These are phyloP conservation scores for Carex cristatella DNA, from an alignment of 176 grass and related monocot genomes.

Conservation along the genomic window DNA sequence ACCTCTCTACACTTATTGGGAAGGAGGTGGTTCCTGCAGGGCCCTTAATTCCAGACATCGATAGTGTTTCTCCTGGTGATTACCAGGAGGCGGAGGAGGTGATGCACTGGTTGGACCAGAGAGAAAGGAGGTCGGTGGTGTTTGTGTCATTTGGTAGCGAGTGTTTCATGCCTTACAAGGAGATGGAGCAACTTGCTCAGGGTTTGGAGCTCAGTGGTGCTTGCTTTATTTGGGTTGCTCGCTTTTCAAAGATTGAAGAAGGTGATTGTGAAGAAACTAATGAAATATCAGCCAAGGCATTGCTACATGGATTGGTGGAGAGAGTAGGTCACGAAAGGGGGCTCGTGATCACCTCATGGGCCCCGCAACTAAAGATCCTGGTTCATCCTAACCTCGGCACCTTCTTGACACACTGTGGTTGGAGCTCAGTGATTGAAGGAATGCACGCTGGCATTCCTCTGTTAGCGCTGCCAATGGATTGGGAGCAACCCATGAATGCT, in stretches of 20 bases:
- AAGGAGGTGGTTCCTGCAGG: constrained; percentile 60
- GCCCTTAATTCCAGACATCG: constrained; percentile 30
- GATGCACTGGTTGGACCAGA: constrained; percentile 41
- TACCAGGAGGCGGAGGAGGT: neutral
- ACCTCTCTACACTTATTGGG: constrained; percentile 34
- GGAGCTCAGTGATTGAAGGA: no score
- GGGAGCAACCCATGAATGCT: no score
- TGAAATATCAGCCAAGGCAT: neutral
- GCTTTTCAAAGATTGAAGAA: constrained; percentile 22
- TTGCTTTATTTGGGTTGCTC: constrained; percentile 52
- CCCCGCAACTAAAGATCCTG: no score
- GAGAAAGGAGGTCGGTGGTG: constrained; percentile 37
- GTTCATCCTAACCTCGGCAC: no score
- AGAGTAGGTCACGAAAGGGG: constrained; percentile 18
- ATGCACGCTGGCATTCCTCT: no score
- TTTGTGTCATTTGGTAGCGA: constrained; percentile 64
- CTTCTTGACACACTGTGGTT: no score
- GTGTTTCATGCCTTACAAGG: constrained; percentile 59
- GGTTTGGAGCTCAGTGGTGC: constrained; percentile 55
- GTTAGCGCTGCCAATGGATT: no score
- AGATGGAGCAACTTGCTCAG: constrained; percentile 38
- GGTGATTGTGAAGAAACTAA: neutral
- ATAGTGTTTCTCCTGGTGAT: neutral
- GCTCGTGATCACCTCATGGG: constrained; percentile 18
- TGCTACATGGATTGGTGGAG: constrained; percentile 18